Evolutionary conservation across 2,329 filamentous ascomycete species (phyloP).

Genomic region (Penicillium sp.): DNA sequence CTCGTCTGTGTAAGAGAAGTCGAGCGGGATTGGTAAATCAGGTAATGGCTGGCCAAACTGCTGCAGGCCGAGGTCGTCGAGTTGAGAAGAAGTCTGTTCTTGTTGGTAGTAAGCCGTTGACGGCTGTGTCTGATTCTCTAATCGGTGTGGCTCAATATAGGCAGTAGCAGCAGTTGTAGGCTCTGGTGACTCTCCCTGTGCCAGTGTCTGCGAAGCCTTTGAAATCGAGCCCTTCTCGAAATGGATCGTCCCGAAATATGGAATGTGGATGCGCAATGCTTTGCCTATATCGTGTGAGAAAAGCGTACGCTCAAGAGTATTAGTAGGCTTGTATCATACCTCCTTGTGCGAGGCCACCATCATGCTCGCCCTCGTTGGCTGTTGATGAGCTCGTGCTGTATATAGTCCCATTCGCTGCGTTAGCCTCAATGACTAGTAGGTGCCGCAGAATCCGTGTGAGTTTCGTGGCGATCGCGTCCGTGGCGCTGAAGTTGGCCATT

Average conservation of each 20-base stretch:
- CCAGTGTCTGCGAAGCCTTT: neutral
- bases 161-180: no score
- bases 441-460: slow-evolving; percentile 33
- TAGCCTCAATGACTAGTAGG: slow-evolving; percentile 48
- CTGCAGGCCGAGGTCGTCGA: no score
- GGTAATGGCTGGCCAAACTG: neutral
- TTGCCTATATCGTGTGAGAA: neutral
- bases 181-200: neutral
- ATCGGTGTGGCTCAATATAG: neutral
- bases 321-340: neutral
- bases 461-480: slow-evolving; percentile 6
- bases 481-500: neutral
- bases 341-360: neutral
- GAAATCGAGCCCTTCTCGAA: slow-evolving; percentile 4
- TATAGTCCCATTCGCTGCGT: slow-evolving; percentile 33
- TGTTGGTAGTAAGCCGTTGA: no score
- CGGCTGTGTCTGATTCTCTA: neutral
- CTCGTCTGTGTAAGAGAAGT: neutral
- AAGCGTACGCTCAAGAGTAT: no score
- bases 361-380: slow-evolving; percentile 6
- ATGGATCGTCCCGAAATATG: slow-evolving; percentile 16
- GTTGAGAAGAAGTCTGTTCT: no score
- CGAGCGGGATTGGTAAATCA: neutral
- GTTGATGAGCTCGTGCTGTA: slow-evolving; percentile 10
- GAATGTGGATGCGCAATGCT: slow-evolving; percentile 7